Evolutionary conservation across 2,329 filamentous ascomycete genomes (phyloP).

Genomic region (Didymella sp.): DNA sequence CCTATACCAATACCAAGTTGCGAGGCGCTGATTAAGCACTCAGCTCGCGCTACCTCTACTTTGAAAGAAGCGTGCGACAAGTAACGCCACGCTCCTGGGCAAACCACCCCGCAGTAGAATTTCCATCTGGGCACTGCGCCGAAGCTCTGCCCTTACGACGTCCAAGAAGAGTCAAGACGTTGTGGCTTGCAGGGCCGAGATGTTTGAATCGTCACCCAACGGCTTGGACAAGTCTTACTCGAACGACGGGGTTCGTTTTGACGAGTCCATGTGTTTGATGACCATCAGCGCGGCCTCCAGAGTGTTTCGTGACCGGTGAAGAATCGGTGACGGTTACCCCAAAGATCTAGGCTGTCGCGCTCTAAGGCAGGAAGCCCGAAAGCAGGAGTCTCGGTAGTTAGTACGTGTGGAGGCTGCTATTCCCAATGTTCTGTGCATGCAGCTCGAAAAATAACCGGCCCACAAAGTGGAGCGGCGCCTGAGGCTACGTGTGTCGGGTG

Average conservation of each 20-base stretch:
- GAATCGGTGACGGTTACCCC: background rate
- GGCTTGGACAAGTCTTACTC: constrained; percentile 44
- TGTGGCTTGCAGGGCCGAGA: constrained; percentile 35
- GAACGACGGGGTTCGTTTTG: constrained; percentile 26
- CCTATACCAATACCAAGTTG: constrained; percentile 27
- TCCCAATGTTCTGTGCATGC: constrained; percentile 8
- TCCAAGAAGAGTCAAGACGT: constrained; percentile 37
- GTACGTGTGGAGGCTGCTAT: constrained; percentile 1
- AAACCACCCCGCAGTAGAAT: constrained; percentile 18
- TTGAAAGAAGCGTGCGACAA: constrained; percentile 35
- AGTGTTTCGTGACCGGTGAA: constrained; percentile 14
- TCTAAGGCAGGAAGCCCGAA: constrained; percentile 8
- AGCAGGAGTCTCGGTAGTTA: background rate
- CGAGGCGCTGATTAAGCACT: constrained; percentile 36
- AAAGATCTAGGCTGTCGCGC: background rate
- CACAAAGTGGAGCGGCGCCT: constrained; percentile 14
- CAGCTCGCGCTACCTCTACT: constrained; percentile 18
- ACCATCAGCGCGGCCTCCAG: background rate
- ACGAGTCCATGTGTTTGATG: constrained; percentile 9
- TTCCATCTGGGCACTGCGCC: constrained; percentile 22
- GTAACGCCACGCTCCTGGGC: constrained; percentile 38
- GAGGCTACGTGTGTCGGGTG: constrained; percentile 2
- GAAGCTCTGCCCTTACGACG: constrained; percentile 29
- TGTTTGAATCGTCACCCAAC: constrained; percentile 37
- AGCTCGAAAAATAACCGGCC: constrained; percentile 12